Evolutionary conservation across 495 filamentous ascomycete genomes (phyloP), one percentile per base, ranked within the genome.

Genomic region (Venustampulla echinocandica): DNA sequence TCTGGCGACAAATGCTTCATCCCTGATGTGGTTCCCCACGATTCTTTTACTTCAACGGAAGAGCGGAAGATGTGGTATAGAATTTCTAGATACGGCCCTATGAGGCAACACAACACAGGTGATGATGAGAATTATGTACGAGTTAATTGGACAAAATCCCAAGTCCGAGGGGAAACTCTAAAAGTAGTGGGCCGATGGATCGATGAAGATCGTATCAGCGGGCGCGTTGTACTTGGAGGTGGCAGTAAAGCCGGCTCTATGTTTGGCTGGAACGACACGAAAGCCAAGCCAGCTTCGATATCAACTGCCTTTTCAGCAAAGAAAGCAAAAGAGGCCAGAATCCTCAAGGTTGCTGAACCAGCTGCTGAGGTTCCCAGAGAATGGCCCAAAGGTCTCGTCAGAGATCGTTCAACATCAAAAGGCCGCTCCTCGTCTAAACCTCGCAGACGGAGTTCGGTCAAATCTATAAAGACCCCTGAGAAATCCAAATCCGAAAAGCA

Each of bases 51-150:
- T 13, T 60, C 70, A 13, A 69, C 68, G 1, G 69, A 71, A n/a
- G 65, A 77, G 46, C 73, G 78, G 34, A 81, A 76, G 54, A 68
- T 67, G 4, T 82, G 78, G 78, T 82, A 82, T 49, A 74, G 77
- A 19, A 58, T 81, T 4, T 78, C 77, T 13, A 67, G 76, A 7
- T 67, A 65, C 41, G 76, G 74, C 10, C 75, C 76, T 0, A 71
- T 72, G 50, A 61, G 74, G 18, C 74, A 73, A 40, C 68, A 77
- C 46, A 68, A 77, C 41, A 66, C 55, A 6, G 75, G 68, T 13
- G 73, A 76, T 39, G 74, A 77, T 27, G 74, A 76, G 10, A 72
- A 73, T 42, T 82, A 81, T 52, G 61, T 73, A 30, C 65, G 70
- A 3, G 67, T 79, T 13, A 63, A 63, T 13, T 82, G 78, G 78